Conservation (phyloP, 371 early-diverging fungal genomes). For the Batrachochytrium dendrobatidis region DNA sequence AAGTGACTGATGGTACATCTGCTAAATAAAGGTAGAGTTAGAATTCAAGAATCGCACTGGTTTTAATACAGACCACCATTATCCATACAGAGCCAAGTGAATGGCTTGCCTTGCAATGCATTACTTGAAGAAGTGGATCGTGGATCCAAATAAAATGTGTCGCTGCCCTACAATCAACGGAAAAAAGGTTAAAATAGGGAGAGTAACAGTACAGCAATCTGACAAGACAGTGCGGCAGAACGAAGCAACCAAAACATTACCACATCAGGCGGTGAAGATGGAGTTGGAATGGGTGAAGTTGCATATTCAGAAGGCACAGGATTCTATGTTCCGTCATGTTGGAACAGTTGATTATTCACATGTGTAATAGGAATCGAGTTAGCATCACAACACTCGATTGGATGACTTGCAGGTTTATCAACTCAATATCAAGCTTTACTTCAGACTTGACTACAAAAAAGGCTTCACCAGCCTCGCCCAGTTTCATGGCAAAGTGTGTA, state of each 20-base stretch:
- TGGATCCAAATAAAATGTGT: too few relatives aligned
- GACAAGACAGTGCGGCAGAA: too few relatives aligned
- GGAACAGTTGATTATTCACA: background rate
- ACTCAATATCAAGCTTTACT: conserved; percentile 17
- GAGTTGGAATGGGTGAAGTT: conserved; percentile 72
- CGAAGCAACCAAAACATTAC: background rate
- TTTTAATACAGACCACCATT: too few relatives aligned
- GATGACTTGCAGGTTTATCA: background rate
- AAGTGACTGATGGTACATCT: too few relatives aligned
- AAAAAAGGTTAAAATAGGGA: too few relatives aligned
- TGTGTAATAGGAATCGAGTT: background rate
- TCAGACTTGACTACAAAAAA: conserved; percentile 94
- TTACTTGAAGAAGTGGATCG: too few relatives aligned
- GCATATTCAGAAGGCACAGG: conserved; percentile 82
- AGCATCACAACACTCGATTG: background rate
- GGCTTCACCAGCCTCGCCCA: conserved; percentile 98
- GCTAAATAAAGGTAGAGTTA: too few relatives aligned
- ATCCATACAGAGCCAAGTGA: too few relatives aligned
- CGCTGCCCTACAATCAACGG: too few relatives aligned
- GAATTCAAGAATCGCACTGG: too few relatives aligned
- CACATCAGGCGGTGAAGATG: conserved; percentile 4
- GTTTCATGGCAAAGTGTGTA: conserved; percentile 83
- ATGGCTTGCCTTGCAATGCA: too few relatives aligned
- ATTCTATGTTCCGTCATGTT: conserved; percentile 18
- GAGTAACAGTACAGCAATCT: too few relatives aligned